Conservation (phyloP, 2,329 filamentous ascomycete genomes). For the Venturia carpophila region DNA sequence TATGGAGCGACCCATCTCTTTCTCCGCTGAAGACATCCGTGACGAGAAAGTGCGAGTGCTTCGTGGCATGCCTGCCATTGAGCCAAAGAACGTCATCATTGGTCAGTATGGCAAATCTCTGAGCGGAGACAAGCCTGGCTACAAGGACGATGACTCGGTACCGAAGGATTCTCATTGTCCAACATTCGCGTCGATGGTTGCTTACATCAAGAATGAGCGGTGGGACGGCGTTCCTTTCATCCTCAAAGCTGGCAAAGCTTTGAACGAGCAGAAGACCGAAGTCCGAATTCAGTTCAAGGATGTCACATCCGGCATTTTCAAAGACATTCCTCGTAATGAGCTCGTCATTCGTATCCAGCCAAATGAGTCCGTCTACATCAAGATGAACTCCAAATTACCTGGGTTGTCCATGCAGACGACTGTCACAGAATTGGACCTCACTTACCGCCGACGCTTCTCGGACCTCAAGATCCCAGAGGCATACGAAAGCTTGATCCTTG, state of each 20-base stretch:
- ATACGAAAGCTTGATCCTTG: conserved; percentile 94
- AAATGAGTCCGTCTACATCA: conserved; percentile 99
- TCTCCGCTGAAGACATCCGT: conserved; percentile 95
- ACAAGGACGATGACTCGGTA: conserved; percentile 98
- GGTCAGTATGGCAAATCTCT: conserved; percentile 96
- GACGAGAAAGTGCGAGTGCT: conserved; percentile 93
- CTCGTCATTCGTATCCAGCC: conserved; percentile 98
- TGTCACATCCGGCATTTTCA: conserved; percentile 98
- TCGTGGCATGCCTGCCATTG: conserved; percentile 84
- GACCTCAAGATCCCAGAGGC: conserved; percentile 99
- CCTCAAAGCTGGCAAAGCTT: conserved; percentile 95
- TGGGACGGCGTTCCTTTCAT: conserved; percentile 99
- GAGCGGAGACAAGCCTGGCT: conserved; percentile 91
- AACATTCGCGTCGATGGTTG: conserved; percentile 94
- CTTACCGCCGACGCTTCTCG: conserved; percentile 95
- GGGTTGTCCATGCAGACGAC: conserved; percentile 99
- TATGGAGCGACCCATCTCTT: conserved; percentile 97
- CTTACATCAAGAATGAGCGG: conserved; percentile 98
- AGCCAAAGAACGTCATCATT: conserved; percentile 99
- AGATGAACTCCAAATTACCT: conserved; percentile 99
- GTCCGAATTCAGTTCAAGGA: conserved; percentile 99
- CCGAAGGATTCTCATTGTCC: conserved; percentile 96
- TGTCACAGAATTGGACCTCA: conserved; percentile 94
- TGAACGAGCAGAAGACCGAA: conserved; percentile 99
- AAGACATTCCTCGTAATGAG: conserved; percentile 98